Evolutionary conservation across 2,329 filamentous ascomycete species (phyloP).

Genomic region (Aspergillus transmontanensis): DNA sequence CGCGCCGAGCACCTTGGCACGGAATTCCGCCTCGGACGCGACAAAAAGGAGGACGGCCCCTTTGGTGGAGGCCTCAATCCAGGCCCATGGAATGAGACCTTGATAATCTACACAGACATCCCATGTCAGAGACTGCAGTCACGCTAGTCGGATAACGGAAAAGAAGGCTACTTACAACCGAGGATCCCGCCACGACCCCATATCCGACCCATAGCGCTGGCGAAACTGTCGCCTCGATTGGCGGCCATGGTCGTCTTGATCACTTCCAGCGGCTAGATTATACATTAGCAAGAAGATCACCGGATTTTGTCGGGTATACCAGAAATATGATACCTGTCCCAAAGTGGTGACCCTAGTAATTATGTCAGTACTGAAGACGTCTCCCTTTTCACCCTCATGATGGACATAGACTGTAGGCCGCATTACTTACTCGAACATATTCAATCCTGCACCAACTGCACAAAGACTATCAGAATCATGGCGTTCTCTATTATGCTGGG

Average conservation of each 20-base stretch:
- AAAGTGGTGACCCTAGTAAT: conserved; percentile 63
- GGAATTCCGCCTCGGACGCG: conserved; percentile 96
- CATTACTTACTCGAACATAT: conserved; percentile 79
- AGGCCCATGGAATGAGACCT: conserved; percentile 98
- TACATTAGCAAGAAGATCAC: background rate
- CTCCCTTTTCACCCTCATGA: background rate
- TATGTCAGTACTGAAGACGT: conserved; percentile 17
- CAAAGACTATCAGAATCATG: conserved; percentile 27
- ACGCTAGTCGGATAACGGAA: conserved; percentile 15
- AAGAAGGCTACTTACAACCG: conserved; percentile 71
- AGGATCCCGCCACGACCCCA: conserved; percentile 92
- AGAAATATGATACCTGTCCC: conserved; percentile 57
- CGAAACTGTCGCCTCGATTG: conserved; percentile 87
- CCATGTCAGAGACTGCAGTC: conserved; percentile 18
- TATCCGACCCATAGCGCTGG: conserved; percentile 77
- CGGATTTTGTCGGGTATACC: background rate
- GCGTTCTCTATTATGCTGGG: background rate
- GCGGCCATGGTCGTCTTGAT: conserved; percentile 99
- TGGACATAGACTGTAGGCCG: conserved; percentile 1
- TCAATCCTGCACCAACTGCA: conserved; percentile 81
- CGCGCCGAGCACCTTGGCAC: conserved; percentile 80
- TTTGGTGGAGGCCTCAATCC: conserved; percentile 99
- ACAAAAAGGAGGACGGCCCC: conserved; percentile 98
- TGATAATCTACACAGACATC: conserved; percentile 75
- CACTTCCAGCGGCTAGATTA: conserved; percentile 83